A percentile compares a stretch with the other conserved stretches of the same genome.
Evolutionary conservation across 2,329 filamentous ascomycete genomes (phyloP).

Genomic region (Talaromyces sp.): DNA sequence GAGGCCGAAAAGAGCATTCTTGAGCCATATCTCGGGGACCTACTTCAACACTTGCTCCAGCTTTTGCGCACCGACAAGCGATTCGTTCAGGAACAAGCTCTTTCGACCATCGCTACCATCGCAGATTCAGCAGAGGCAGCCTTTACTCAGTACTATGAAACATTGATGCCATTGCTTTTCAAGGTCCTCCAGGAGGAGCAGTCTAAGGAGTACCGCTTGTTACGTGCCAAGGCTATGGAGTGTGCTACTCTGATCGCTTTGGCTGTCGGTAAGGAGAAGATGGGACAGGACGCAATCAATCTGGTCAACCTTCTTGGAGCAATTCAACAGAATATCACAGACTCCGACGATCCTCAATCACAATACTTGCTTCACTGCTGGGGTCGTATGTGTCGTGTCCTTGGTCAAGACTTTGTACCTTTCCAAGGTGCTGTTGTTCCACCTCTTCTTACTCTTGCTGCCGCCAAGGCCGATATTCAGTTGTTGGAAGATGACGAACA

Average conservation of each 20-base stretch:
- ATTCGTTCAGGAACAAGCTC: slow-evolving; percentile 94
- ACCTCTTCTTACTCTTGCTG: slow-evolving; percentile 82
- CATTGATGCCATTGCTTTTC: slow-evolving; percentile 90
- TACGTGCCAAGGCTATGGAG: slow-evolving; percentile 98
- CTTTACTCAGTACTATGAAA: slow-evolving; percentile 93
- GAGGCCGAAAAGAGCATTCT: slow-evolving; percentile 90
- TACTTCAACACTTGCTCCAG: slow-evolving; percentile 80
- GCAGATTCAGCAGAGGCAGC: slow-evolving; percentile 96
- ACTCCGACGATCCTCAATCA: slow-evolving; percentile 90
- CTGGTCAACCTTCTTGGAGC: slow-evolving; percentile 82
- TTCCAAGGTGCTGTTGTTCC: slow-evolving; percentile 94
- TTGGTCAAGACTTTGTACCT: slow-evolving; percentile 84
- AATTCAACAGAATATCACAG: slow-evolving; percentile 82
- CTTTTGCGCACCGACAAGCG: slow-evolving; percentile 88
- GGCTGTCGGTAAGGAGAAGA: slow-evolving; percentile 88
- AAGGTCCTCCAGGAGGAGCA: slow-evolving; percentile 85
- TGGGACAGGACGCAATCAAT: slow-evolving; percentile 80
- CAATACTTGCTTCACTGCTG: slow-evolving; percentile 98
- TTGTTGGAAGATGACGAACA: slow-evolving; percentile 93
- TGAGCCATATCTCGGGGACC: slow-evolving; percentile 86
- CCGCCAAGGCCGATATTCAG: slow-evolving; percentile 95
- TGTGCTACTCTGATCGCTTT: slow-evolving; percentile 94
- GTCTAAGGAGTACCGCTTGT: slow-evolving; percentile 85
- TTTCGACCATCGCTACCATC: slow-evolving; percentile 97
- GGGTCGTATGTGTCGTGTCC: slow-evolving; percentile 96